Evolutionary conservation across 2,329 filamentous ascomycete genomes (phyloP).

Genomic region (Thelonectria blattea): DNA sequence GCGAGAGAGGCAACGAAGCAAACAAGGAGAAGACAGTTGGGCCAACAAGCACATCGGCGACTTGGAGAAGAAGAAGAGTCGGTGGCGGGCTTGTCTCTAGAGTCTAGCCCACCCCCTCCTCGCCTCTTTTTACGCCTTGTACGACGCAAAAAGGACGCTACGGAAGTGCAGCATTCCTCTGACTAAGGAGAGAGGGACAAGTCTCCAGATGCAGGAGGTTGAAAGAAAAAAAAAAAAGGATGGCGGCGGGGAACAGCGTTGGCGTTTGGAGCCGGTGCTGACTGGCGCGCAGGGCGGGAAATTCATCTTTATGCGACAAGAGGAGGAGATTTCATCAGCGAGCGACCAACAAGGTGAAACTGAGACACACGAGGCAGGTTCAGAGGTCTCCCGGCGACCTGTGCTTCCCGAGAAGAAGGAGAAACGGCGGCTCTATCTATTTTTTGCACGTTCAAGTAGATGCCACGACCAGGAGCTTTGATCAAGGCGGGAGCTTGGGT

Average conservation of each 20-base stretch:
- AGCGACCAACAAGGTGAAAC: background rate
- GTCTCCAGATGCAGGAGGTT: no score
- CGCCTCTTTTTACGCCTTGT: background rate
- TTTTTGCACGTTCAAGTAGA: background rate
- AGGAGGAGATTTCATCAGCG: slow-evolving; percentile 1
- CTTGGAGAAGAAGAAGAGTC: background rate
- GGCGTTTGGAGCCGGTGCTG: slow-evolving; percentile 23
- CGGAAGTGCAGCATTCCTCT: background rate
- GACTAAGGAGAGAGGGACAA: no score
- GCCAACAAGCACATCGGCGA: background rate
- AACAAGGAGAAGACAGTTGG: no score
- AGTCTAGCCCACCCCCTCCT: background rate
- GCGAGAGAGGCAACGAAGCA: background rate
- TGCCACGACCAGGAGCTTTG: slow-evolving; percentile 8
- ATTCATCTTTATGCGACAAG: slow-evolving; percentile 23
- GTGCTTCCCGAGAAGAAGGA: slow-evolving; percentile 7
- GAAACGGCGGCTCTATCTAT: slow-evolving; percentile 7
- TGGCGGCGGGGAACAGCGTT: slow-evolving; percentile 10
- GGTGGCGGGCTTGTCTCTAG: background rate
- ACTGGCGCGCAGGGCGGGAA: slow-evolving; percentile 28
- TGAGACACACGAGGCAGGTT: background rate
- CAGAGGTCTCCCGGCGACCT: slow-evolving; percentile 13
- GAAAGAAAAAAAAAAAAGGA: background rate
- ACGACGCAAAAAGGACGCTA: background rate
- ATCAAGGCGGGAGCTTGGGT: background rate